Conservation (phyloP, 2,329 filamentous ascomycete species). For the Bipolaris cookei region DNA sequence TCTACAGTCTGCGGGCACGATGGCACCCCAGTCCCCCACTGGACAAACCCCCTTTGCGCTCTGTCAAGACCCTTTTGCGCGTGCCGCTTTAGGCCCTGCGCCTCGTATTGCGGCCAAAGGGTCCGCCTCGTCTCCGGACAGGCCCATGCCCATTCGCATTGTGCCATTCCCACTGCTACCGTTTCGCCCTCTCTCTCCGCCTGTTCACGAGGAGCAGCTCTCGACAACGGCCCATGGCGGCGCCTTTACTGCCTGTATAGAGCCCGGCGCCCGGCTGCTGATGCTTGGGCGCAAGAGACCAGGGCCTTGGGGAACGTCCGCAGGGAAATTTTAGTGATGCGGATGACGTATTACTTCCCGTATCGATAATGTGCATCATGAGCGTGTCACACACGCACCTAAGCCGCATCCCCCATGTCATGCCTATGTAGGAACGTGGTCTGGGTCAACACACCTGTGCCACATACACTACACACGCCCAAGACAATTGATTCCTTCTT, state of each 20-base stretch:
- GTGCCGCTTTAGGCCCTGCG: slow-evolving; percentile 18
- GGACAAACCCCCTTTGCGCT: slow-evolving; percentile 7
- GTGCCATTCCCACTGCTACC: not conserved
- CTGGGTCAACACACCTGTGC: not conserved
- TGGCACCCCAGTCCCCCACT: not conserved
- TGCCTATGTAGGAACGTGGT: slow-evolving; percentile 4
- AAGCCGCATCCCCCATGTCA: slow-evolving; percentile 1
- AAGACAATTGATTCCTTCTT: not conserved
- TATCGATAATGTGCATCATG: slow-evolving; percentile 14
- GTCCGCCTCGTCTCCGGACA: slow-evolving; percentile 14
- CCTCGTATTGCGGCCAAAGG: slow-evolving; percentile 20
- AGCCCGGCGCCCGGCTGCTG: not conserved
- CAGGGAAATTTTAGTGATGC: slow-evolving; percentile 9
- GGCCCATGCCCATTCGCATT: slow-evolving; percentile 16
- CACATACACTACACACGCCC: not conserved
- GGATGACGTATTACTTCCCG: slow-evolving; percentile 15
- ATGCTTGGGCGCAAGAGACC: not conserved
- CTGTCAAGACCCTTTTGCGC: slow-evolving; percentile 7
- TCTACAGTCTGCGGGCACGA: slow-evolving; percentile 1
- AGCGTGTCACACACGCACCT: not conserved
- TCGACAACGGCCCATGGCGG: not conserved
- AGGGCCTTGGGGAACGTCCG: not conserved
- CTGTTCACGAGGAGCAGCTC: not conserved
- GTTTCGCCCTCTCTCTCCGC: slow-evolving; percentile 3
- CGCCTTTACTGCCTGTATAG: not conserved